Evolutionary conservation across 257 asterid genomes (phyloP).

Genomic region (Ilex aquifolium): DNA sequence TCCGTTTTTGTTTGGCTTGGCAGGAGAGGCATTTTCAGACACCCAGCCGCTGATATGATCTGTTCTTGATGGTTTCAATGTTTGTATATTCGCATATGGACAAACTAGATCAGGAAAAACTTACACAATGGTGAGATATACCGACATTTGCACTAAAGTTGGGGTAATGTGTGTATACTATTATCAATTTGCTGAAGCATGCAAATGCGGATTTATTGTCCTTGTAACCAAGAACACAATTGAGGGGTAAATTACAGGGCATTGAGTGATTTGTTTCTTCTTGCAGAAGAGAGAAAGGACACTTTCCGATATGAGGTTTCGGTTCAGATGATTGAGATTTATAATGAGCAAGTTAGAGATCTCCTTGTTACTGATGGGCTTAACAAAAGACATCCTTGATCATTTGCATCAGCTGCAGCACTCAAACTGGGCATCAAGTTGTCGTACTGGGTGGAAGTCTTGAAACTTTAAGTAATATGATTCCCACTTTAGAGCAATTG

Average conservation of each 20-base stretch:
- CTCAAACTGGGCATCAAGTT: neutral
- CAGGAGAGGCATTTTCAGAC: constrained; percentile 45
- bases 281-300: constrained; percentile 37
- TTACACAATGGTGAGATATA: constrained; percentile 30
- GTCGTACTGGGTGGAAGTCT: no score
- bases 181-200: neutral
- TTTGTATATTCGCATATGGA: constrained; percentile 52
- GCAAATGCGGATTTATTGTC: neutral
- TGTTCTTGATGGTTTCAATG: constrained; percentile 48
- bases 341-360: constrained; percentile 60
- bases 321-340: constrained; percentile 57
- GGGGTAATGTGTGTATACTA: neutral
- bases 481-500: no score
- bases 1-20: constrained; percentile 5
- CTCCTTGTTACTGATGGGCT: constrained; percentile 37
- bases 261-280: constrained; percentile 41
- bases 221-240: constrained; percentile 23
- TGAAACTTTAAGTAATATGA: neutral
- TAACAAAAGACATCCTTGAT: constrained; percentile 44
- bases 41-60: constrained; percentile 47
- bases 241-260: constrained; percentile 59
- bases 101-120: constrained; percentile 47
- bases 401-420: neutral
- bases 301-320: constrained; percentile 35
- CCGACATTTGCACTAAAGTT: constrained; percentile 1